Conservation (phyloP, 371 early-diverging fungal genomes). For the Basidiobolus meristosporus region DNA sequence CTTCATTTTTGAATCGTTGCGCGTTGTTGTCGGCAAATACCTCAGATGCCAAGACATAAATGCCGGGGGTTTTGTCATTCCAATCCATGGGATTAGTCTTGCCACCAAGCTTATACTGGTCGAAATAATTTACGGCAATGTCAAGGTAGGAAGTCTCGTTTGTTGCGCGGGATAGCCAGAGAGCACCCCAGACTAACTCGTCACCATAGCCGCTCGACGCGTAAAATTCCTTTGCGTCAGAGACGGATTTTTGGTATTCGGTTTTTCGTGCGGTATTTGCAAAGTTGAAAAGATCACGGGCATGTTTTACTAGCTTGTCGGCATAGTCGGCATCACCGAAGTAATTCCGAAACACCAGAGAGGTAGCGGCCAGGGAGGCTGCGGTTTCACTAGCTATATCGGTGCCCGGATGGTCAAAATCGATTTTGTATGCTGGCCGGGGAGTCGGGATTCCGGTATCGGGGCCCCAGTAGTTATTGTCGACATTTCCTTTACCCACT, state of each 20-base stretch:
- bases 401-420: conserved; percentile 22
- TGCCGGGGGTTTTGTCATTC: conserved; percentile 18
- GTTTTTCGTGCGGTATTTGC: conserved; percentile 1
- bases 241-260: conserved; percentile 21
- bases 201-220: conserved; percentile 21
- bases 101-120: too few species aligned
- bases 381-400: conserved; percentile 33
- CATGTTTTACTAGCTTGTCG: conserved; percentile 12
- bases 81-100: not conserved
- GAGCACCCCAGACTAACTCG: conserved; percentile 32
- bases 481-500: conserved; percentile 9
- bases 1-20: conserved; percentile 7
- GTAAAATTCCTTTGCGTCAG: conserved; percentile 15
- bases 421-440: conserved; percentile 26
- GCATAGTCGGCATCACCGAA: conserved; percentile 27
- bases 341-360: conserved; percentile 23
- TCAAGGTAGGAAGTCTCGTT: conserved; percentile 16
- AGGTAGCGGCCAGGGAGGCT: conserved; percentile 34
- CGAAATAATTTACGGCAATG: too few species aligned
- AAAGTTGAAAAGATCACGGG: conserved; percentile 13
- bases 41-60: conserved; percentile 26
- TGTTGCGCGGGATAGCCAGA: conserved; percentile 38
- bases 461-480: conserved; percentile 18
- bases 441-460: conserved; percentile 23
- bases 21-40: conserved; percentile 5